These are phyloP conservation scores for Salicornia ramosissima DNA, from an alignment of 148 eudicot species.

Conservation along the genomic window DNA sequence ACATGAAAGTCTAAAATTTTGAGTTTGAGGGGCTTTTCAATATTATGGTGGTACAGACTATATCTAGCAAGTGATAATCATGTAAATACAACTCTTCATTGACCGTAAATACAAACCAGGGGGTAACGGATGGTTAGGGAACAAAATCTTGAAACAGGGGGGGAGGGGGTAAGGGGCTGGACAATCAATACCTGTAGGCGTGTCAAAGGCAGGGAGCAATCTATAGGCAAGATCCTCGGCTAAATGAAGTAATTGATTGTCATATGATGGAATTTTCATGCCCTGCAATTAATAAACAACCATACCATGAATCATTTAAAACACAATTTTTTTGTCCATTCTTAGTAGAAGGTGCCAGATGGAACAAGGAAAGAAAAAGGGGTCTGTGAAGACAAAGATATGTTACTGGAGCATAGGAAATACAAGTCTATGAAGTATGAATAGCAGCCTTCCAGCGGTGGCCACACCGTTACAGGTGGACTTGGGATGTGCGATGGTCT, in stretches of 20 bases:
- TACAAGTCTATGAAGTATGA: no score
- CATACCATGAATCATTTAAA: not conserved
- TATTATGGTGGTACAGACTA: not conserved
- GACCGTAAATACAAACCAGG: no score
- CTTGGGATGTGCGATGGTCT: no score
- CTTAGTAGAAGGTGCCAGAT: no score
- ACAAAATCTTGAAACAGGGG: not conserved
- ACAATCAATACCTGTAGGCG: slow-evolving; percentile 76
- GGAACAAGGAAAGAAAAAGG: slow-evolving; percentile 2
- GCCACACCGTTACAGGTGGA: no score
- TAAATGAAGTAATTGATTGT: slow-evolving; percentile 74
- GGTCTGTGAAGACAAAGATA: not conserved
- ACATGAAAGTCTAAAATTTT: not conserved
- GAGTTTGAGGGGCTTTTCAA: not conserved
- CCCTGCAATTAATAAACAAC: slow-evolving; percentile 47
- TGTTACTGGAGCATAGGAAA: no score
- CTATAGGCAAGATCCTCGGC: slow-evolving; percentile 88
- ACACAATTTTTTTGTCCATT: no score
- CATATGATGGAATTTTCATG: slow-evolving; percentile 86
- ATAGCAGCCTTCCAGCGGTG: no score
- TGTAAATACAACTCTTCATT: not conserved
- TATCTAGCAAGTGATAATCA: not conserved
- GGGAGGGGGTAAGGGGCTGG: not conserved
- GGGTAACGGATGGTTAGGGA: not conserved
- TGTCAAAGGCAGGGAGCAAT: slow-evolving; percentile 93